These are phyloP conservation scores for Ogataea philodendri DNA, from an alignment of 805 yeast genomes.

Conservation along the genomic window DNA sequence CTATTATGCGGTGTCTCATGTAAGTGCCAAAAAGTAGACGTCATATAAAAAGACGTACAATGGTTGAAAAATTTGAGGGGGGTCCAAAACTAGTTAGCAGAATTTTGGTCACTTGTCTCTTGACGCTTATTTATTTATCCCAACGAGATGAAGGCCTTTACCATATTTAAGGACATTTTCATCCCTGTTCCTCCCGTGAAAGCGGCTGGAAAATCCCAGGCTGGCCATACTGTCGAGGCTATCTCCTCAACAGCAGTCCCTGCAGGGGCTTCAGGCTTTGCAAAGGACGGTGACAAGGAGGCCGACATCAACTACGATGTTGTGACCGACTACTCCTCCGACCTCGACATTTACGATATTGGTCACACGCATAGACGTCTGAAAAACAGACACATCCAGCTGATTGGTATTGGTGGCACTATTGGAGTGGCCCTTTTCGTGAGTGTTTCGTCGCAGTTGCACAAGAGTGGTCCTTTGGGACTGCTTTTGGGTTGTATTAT, in stretches of 20 bases:
- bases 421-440: constrained; percentile 48
- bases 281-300: background rate
- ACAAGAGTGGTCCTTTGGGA: constrained; percentile 42
- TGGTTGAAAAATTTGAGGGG: constrained; percentile 1
- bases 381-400: constrained; percentile 43
- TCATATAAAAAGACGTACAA: constrained; percentile 1
- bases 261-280: background rate
- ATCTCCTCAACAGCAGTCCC: background rate
- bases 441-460: constrained; percentile 40
- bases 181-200: constrained; percentile 27
- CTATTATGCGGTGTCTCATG: too few relatives aligned
- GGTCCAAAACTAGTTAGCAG: too few relatives aligned
- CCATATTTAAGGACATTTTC: constrained; percentile 24
- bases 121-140: too few relatives aligned
- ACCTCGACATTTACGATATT: constrained; percentile 10
- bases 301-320: constrained; percentile 10
- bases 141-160: constrained; percentile 9
- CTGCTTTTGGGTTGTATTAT: constrained; percentile 39
- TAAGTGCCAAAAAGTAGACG: too few relatives aligned
- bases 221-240: constrained; percentile 8
- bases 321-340: constrained; percentile 11
- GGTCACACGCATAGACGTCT: constrained; percentile 34
- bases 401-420: constrained; percentile 51
- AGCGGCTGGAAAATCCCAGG: constrained; percentile 18
- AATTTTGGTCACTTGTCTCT: too few relatives aligned